phyloP scores from a whole-genome alignment of 2,329 filamentous ascomycete genomes.

The Tympanopsis confertula region DNA sequence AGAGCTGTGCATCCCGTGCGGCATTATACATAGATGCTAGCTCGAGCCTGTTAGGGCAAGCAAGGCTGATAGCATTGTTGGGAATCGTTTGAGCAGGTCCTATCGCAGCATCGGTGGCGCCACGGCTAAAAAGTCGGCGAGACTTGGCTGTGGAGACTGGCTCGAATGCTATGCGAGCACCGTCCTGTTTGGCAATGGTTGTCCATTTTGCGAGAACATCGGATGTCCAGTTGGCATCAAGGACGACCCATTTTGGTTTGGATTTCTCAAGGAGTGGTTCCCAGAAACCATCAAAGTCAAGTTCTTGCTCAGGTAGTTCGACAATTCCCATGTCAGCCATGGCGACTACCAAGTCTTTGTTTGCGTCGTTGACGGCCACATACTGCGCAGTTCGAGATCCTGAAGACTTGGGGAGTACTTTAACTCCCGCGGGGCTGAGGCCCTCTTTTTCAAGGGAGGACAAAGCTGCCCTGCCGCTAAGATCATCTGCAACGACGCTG shows the following conservation, averaged over 20 bases:
- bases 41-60: constrained; percentile 48
- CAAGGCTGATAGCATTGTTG: constrained; percentile 33
- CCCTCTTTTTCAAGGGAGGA: not conserved
- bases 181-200: not conserved
- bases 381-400: not conserved
- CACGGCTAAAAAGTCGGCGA: constrained; percentile 33
- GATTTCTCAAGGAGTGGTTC: not conserved
- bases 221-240: not conserved
- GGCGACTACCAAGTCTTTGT: not conserved
- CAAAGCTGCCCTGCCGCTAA: not conserved
- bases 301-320: not conserved
- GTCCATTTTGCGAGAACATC: not conserved
- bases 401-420: not conserved
- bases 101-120: constrained; percentile 6
- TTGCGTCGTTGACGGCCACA: not conserved
- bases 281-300: constrained; percentile 1
- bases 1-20: constrained; percentile 33
- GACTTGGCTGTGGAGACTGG: constrained; percentile 51
- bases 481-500: not conserved
- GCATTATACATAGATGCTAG: constrained; percentile 41
- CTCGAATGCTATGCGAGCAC: constrained; percentile 38
- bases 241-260: not conserved
- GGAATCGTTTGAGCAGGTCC: constrained; percentile 22
- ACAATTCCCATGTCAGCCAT: constrained; percentile 1
- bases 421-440: not conserved